These are phyloP conservation scores for Coccomyxa subellipsoidea DNA, from an alignment of 163 green algal genomes.

Conservation along the genomic window DNA sequence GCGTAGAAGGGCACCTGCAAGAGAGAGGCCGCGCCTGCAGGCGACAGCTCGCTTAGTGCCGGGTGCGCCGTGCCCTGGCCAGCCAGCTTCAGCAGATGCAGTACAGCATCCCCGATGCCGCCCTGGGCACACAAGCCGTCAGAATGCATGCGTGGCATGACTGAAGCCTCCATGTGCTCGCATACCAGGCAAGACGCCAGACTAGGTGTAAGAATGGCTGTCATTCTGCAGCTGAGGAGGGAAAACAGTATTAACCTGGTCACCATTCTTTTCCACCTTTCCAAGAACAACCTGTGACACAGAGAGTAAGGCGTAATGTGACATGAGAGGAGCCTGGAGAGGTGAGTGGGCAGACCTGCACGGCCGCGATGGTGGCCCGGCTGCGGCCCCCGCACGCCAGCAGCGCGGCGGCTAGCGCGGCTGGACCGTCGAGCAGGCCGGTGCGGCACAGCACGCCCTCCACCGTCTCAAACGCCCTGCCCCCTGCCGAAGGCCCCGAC, in stretches of 20 bases:
- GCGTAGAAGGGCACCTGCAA: slow-evolving; percentile 20
- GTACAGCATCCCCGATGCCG: not conserved
- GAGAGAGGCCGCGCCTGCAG: slow-evolving; percentile 34
- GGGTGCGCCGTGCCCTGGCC: not conserved
- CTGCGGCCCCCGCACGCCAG: slow-evolving; percentile 29
- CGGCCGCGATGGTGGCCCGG: slow-evolving; percentile 10
- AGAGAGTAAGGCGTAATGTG: not conserved
- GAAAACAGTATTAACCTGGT: too few relatives aligned
- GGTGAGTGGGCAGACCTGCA: slow-evolving; percentile 13
- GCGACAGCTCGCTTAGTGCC: slow-evolving; percentile 60
- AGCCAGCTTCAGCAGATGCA: slow-evolving; percentile 3
- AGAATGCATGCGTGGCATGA: too few relatives aligned
- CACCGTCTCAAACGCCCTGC: slow-evolving; percentile 21
- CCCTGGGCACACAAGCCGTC: not conserved
- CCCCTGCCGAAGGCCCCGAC: not conserved
- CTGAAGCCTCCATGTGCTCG: not conserved
- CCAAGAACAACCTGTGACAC: too few relatives aligned
- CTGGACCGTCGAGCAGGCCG: slow-evolving; percentile 65
- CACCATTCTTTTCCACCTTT: too few relatives aligned
- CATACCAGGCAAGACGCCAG: too few relatives aligned
- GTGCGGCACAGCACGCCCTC: slow-evolving; percentile 39
- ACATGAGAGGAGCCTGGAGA: too few relatives aligned
- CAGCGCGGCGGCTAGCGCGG: slow-evolving; percentile 45
- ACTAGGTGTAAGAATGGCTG: too few relatives aligned
- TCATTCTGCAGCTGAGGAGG: too few relatives aligned